Base-by-base conservation (phyloP, 768 basidiomycete genomes). In the Xerocomus potaroensis region DNA sequence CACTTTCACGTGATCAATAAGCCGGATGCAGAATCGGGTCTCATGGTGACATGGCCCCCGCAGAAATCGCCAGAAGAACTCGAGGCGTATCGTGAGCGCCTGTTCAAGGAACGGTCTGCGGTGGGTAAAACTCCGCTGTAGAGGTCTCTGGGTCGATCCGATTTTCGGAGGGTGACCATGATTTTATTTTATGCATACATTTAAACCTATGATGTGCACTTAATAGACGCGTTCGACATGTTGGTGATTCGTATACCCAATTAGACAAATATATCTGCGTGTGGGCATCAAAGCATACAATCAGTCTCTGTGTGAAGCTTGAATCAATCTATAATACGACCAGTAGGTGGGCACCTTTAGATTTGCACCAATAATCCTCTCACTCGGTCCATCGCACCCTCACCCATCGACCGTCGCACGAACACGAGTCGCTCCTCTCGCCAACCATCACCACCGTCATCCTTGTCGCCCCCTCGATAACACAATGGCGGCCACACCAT, bases 1-100 rank as follows among this genome's bases (percentile, higher is more conserved):
- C 91, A 94, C 64, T 92, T 91, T 69, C 91, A 97, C 60, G 75
- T 96, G 54, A 94, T 96, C 50, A 89, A 91, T 9, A 97, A 96
- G 65, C 90, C 88, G 9, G 77, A 83, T 41, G 60, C 74, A 4
- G 15, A 32, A 0, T 80, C 84, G 53, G 95, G 95, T 4, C 76
- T 98, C 27, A 79, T 79, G 12, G 70, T 98, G 46, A 8, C 78
- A 4, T 97, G 95, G 94, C 56, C 56, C 12, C 39, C 53, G 26
- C 49, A 48, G 24, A 40, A 19, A 22, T 18, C 38, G 3, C 5
- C 30, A 5, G 53, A 47, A 18, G 53, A 63, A n/a, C 29, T 55
- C 2, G 37, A 48, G 0, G 31, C 3, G 6, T 49, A 50, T 12
- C 59, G 50, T 7, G 34, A 29, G 0, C 44, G 47, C n/a, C 9